A percentile compares a stretch with the other conserved stretches of the same genome.
Evolutionary conservation across 2,329 filamentous ascomycete species (phyloP).

Genomic region (Anisogramma anomala): DNA sequence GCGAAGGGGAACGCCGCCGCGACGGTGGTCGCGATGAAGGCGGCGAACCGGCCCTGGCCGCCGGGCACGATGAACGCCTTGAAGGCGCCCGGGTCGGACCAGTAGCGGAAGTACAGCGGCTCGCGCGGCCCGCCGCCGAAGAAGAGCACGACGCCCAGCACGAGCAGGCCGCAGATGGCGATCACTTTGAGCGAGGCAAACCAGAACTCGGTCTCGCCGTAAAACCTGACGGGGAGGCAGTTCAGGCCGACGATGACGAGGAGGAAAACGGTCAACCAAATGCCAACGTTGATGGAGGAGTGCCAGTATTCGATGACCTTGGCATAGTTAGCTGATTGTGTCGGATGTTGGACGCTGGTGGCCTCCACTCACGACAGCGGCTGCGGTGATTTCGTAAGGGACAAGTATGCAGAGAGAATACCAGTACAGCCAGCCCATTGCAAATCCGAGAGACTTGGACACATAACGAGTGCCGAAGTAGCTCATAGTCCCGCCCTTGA

Average conservation of each 20-base stretch:
- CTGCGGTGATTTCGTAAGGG: constrained; percentile 19
- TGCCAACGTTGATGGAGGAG: constrained; percentile 12
- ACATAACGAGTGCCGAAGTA: constrained; percentile 35
- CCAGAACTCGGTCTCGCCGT: constrained; percentile 10
- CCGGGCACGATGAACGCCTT: constrained; percentile 30
- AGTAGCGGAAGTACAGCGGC: constrained; percentile 32
- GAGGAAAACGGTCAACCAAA: constrained; percentile 15
- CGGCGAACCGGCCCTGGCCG: constrained; percentile 28
- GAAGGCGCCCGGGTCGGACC: constrained; percentile 31
- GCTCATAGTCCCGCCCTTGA: constrained; percentile 37
- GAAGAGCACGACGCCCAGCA: constrained; percentile 6
- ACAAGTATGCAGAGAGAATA: constrained; percentile 28
- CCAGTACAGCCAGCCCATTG: constrained; percentile 31
- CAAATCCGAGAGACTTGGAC: constrained; percentile 31
- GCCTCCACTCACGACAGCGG: constrained; percentile 5
- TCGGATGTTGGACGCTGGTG: background rate
- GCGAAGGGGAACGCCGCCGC: constrained; percentile 9
- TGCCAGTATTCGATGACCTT: constrained; percentile 18
- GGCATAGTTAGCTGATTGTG: background rate
- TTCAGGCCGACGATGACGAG: constrained; percentile 15
- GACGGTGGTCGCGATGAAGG: constrained; percentile 34
- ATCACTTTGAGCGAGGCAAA: constrained; percentile 10
- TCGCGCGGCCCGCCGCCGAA: constrained; percentile 8
- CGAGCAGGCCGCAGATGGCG: constrained; percentile 4
- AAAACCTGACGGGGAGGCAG: constrained; percentile 11